Evolutionary conservation across 768 basidiomycete genomes (phyloP).

Genomic region (Tephrocybe sp.): DNA sequence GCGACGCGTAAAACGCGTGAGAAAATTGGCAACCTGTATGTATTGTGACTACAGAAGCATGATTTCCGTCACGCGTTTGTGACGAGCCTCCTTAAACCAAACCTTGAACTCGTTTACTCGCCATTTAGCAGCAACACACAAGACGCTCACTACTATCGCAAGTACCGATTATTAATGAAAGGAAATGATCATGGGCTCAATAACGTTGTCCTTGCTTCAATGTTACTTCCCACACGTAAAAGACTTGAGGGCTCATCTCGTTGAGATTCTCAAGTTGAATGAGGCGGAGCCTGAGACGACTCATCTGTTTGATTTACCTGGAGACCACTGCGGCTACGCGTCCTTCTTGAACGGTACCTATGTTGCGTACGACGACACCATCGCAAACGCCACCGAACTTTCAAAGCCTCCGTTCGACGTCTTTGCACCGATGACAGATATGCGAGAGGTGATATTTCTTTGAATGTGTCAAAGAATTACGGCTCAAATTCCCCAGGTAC

Average conservation of each 20-base stretch:
- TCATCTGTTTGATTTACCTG: conserved; percentile 13
- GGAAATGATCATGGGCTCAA: neutral
- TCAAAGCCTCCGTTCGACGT: conserved; percentile 24
- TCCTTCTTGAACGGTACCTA: conserved; percentile 45
- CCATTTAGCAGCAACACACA: too few relatives aligned
- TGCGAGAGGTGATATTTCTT: conserved; percentile 46
- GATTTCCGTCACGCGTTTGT: conserved; percentile 15
- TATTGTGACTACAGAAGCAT: too few relatives aligned
- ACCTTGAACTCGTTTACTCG: neutral
- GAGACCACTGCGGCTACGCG: conserved; percentile 29
- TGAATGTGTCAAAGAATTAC: neutral
- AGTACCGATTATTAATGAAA: conserved; percentile 1
- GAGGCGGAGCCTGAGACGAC: neutral
- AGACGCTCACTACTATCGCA: too few relatives aligned
- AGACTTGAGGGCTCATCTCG: conserved; percentile 38
- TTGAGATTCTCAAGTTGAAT: conserved; percentile 30
- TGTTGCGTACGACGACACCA: conserved; percentile 35
- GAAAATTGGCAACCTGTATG: too few relatives aligned
- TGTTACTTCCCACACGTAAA: conserved; percentile 44
- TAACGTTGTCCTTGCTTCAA: conserved; percentile 33
- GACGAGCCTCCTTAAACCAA: neutral
- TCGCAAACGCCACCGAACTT: conserved; percentile 1
- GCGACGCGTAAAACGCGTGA: too few relatives aligned
- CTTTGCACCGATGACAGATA: conserved; percentile 43
- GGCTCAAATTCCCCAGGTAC: conserved; percentile 40